Percentiles rank a stretch among this genome's conserved stretches.
These are phyloP conservation scores for Coemansia sp. DNA, from an alignment of 192 early-diverging fungal species.

Conservation along the genomic window DNA sequence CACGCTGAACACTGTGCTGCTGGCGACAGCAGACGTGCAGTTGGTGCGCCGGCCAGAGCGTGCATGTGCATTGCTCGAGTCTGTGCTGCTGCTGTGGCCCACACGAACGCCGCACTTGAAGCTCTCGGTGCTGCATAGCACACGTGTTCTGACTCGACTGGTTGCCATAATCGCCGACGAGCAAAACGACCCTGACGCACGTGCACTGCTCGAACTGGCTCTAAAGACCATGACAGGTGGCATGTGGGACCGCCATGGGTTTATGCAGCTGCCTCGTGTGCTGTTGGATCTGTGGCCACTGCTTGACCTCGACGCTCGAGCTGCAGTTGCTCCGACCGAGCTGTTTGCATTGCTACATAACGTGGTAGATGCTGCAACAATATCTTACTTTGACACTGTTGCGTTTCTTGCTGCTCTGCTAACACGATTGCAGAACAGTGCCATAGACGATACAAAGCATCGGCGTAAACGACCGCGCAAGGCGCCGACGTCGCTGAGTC, in stretches of 20 bases:
- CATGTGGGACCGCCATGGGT: constrained; percentile 40
- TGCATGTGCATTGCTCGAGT: constrained; percentile 14
- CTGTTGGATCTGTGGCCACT: constrained; percentile 38
- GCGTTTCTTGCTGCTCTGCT: constrained; percentile 26
- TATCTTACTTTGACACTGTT: constrained; percentile 46
- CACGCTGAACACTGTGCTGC: constrained; percentile 21
- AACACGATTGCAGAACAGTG: background rate
- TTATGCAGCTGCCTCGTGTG: constrained; percentile 41
- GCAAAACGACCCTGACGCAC: constrained; percentile 6
- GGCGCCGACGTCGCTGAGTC: constrained; percentile 30
- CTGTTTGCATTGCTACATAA: constrained; percentile 13
- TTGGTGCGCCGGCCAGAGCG: constrained; percentile 13
- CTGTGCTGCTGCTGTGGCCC: constrained; percentile 35
- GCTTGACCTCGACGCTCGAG: background rate
- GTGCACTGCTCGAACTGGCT: constrained; percentile 28
- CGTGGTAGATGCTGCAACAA: constrained; percentile 19
- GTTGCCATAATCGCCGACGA: constrained; percentile 6
- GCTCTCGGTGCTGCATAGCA: constrained; percentile 23
- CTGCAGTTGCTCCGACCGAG: constrained; percentile 6
- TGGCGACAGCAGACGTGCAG: constrained; percentile 25
- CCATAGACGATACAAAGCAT: background rate
- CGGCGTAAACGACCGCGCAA: constrained; percentile 28
- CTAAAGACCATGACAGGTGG: constrained; percentile 36
- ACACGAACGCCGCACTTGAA: constrained; percentile 35
- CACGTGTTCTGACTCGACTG: constrained; percentile 36